A percentile compares a stretch with the other conserved stretches of the same genome.
phyloP scores from a whole-genome alignment of 2,329 filamentous ascomycete species.

The Podosphaera aphanis region DNA sequence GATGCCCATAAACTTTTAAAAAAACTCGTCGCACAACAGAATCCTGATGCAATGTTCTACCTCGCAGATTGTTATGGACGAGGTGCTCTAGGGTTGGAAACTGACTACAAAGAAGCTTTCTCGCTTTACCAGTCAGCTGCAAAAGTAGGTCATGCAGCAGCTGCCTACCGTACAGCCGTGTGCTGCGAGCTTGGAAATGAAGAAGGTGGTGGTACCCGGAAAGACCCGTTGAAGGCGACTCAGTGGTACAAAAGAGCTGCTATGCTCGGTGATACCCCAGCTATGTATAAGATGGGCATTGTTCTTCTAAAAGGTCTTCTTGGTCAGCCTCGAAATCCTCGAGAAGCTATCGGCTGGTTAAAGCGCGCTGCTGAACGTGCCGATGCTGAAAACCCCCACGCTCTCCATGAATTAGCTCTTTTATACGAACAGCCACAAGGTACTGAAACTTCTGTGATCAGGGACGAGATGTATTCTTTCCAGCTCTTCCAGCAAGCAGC shows the following conservation, averaged over 20 bases:
- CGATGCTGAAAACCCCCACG: constrained; percentile 77
- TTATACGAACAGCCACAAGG: constrained; percentile 29
- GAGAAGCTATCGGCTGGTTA: constrained; percentile 76
- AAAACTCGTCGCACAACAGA: constrained; percentile 52
- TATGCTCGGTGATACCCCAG: constrained; percentile 68
- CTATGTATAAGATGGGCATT: constrained; percentile 98
- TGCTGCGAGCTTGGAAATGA: constrained; percentile 94
- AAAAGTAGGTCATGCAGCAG: constrained; percentile 64
- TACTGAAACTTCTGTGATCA: constrained; percentile 45
- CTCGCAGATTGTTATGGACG: constrained; percentile 74
- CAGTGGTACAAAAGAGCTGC: constrained; percentile 96
- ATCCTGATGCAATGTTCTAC: constrained; percentile 79
- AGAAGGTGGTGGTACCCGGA: constrained; percentile 76
- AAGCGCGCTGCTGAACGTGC: constrained; percentile 79
- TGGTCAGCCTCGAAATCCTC: constrained; percentile 60
- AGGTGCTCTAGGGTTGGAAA: constrained; percentile 53
- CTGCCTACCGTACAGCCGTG: constrained; percentile 83
- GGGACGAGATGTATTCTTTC: constrained; percentile 63
- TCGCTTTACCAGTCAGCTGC: constrained; percentile 81
- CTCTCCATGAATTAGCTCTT: constrained; percentile 65
- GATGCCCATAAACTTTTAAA: constrained; percentile 84
- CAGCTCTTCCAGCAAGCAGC: constrained; percentile 67
- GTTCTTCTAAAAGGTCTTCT: constrained; percentile 80
- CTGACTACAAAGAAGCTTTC: constrained; percentile 82
- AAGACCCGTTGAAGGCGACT: constrained; percentile 78